Base-by-base conservation (phyloP, 768 basidiomycete genomes). In the Hypholoma fasciculare region DNA sequence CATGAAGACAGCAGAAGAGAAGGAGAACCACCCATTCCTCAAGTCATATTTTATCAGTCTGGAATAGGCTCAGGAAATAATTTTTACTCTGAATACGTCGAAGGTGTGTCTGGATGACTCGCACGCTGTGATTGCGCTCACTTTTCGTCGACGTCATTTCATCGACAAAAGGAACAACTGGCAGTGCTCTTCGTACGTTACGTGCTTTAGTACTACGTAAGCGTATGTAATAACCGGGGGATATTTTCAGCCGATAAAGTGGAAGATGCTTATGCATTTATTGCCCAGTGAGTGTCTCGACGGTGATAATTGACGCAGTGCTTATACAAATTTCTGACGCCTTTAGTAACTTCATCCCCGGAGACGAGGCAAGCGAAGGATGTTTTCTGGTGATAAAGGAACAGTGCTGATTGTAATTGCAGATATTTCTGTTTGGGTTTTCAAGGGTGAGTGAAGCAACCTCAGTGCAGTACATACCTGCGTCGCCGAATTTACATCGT, bases 371-470 rank as follows among this genome's bases (percentile, higher is more conserved):
- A 62, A 19, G 63, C 30, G 3, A 34, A 9, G 9, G 1, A 6
- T 34, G 30, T 9, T 34, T 34, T 34, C 30, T 34, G 30, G 30
- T 9, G 30, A 5, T 6, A 34, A 42, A 42, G 13, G 8, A 4
- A 42, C 40, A 14, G 6, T 53, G 27, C 20, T 48, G 38, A 42
- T 54, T 64, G 23, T 67, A 50, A 8, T n/a, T 6, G 4, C 56
- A 90, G 89, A 85, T 91, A 13, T 90, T 86, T 68, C 77, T 90
- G 26, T 91, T 91, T 69, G 89, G 89, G 4, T 90, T 90, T 70
- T 90, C 88, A 14, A 77, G 88, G 67, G 87, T 88, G 67, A 59
- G 80, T 36, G 19, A 8, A 23, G n/a, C 37, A 17, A n/a, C 14
- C 27, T 23, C 16, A 40, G 14, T 7, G 39, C 27, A 20, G 4